These are phyloP conservation scores for Corylus americana DNA, from an alignment of 306 rosid species.

Conservation along the genomic window DNA sequence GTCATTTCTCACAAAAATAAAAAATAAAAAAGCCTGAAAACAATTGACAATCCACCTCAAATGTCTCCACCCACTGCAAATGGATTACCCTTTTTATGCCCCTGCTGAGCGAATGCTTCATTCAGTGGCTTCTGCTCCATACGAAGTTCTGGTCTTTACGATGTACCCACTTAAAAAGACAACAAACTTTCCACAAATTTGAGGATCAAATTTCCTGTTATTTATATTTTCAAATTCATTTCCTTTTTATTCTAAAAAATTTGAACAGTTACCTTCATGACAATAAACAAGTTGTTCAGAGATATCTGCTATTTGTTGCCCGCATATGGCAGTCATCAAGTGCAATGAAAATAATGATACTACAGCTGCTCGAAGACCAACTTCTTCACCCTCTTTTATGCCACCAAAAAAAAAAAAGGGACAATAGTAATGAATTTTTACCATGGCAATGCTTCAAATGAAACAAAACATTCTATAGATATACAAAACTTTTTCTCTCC, in stretches of 20 bases:
- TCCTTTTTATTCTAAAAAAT: not conserved
- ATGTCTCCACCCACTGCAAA: too few species aligned
- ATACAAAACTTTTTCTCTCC: not conserved
- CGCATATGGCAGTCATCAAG: not conserved
- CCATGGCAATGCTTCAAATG: not conserved
- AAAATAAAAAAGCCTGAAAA: too few species aligned
- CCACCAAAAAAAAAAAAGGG: too few species aligned
- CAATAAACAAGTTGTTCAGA: not conserved
- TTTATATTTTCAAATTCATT: not conserved
- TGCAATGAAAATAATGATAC: not conserved
- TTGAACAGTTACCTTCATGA: not conserved
- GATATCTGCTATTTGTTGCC: not conserved
- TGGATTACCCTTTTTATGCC: too few species aligned
- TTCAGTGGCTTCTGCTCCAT: too few species aligned
- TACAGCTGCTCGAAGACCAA: not conserved
- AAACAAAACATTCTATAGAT: not conserved
- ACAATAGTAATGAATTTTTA: not conserved
- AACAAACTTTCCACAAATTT: too few species aligned
- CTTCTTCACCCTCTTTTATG: not conserved
- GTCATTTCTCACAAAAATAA: too few species aligned
- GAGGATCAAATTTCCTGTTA: too few species aligned
- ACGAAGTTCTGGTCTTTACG: too few species aligned
- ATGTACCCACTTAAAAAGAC: too few species aligned
- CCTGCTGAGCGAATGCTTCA: too few species aligned
- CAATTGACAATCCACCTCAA: too few species aligned